phyloP scores from a whole-genome alignment of 176 grass and related monocot genomes.

The Eleusine indica region DNA sequence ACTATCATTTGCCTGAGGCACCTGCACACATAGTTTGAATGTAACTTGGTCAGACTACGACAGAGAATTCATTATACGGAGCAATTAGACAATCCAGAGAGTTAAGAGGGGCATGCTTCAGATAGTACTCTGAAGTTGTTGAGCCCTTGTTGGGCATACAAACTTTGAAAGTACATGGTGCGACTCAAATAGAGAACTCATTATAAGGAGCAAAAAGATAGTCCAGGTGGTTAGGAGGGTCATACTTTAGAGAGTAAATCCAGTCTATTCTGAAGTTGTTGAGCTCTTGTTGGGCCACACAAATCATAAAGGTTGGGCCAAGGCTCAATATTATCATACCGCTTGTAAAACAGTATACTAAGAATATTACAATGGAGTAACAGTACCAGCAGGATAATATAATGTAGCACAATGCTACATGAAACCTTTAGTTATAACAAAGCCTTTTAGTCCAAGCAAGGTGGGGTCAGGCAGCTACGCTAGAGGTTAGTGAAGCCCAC shows the following conservation, averaged over 20 bases:
- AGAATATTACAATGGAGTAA: background rate
- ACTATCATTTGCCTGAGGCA: conserved; percentile 66
- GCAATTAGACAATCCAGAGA: background rate
- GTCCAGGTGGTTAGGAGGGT: background rate
- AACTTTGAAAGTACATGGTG: background rate
- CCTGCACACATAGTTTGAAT: conserved; percentile 38
- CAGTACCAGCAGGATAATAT: background rate
- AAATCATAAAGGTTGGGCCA: background rate
- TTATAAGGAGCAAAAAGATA: background rate
- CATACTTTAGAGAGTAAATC: background rate
- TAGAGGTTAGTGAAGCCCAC: background rate
- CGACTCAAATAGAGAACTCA: background rate
- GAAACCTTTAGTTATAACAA: background rate
- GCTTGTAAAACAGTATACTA: background rate
- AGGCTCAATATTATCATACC: background rate
- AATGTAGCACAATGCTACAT: background rate
- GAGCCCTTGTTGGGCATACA: background rate
- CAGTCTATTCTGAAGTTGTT: background rate
- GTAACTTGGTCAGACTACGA: background rate
- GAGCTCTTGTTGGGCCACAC: background rate
- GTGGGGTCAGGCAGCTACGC: background rate
- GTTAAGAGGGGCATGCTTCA: background rate
- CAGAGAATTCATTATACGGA: background rate
- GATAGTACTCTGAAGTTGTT: background rate
- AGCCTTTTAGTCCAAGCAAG: background rate